Conservation (phyloP, 2,329 filamentous ascomycete genomes). For the Talaromyces sp. region DNA sequence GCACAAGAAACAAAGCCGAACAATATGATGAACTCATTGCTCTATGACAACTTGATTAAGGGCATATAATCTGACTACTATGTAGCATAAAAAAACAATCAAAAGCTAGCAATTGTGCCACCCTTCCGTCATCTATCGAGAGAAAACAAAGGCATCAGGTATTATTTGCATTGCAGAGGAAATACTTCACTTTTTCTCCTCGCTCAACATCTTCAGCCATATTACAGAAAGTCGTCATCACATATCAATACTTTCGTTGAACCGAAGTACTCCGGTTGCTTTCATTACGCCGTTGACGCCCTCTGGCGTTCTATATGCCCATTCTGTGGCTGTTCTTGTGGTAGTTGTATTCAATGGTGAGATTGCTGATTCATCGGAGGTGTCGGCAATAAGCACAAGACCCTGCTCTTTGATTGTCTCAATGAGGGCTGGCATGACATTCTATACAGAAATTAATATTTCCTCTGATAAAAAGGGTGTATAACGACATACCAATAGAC, state of each 20-base stretch:
- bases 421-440: conserved; percentile 86
- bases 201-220: too few relatives aligned
- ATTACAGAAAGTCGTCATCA: conserved; percentile 25
- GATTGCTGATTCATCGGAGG: conserved; percentile 56
- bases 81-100: conserved; percentile 19
- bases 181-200: not conserved
- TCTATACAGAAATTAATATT: conserved; percentile 48
- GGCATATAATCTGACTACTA: conserved; percentile 1
- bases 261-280: conserved; percentile 81
- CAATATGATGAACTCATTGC: not conserved
- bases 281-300: conserved; percentile 85
- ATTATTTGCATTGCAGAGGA: conserved; percentile 1
- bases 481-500: conserved; percentile 62
- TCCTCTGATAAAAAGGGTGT: not conserved
- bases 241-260: conserved; percentile 87
- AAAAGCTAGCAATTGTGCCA: conserved; percentile 3
- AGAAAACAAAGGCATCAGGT: conserved; percentile 7
- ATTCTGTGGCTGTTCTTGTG: conserved; percentile 34
- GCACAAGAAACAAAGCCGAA: not conserved
- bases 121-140: conserved; percentile 9
- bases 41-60: not conserved
- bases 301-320: conserved; percentile 60
- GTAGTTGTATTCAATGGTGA: conserved; percentile 24
- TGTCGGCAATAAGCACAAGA: conserved; percentile 85
- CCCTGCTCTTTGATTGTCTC: conserved; percentile 94